Evolutionary conservation across 257 asterid genomes (phyloP).

Genomic region (Striga asiatica): DNA sequence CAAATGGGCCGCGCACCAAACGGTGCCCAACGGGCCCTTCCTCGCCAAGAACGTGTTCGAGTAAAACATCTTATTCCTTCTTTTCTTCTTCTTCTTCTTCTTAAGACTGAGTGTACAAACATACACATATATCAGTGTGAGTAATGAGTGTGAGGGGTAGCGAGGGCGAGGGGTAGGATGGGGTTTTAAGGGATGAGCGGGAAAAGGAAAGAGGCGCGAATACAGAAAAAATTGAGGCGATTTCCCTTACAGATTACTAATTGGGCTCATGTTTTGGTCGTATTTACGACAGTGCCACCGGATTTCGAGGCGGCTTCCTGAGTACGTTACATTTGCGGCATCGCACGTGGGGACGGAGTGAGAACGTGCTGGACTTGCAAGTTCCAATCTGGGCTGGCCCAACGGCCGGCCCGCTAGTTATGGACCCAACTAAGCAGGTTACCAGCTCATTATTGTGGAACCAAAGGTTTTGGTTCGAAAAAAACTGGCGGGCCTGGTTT

Average conservation of each 20-base stretch:
- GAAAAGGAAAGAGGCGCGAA: slow-evolving; percentile 36
- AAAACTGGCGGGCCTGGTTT: too few relatives aligned
- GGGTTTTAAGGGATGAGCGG: slow-evolving; percentile 21
- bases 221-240: slow-evolving; percentile 4
- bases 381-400: too few relatives aligned
- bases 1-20: slow-evolving; percentile 93
- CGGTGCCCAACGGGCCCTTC: slow-evolving; percentile 83
- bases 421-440: too few relatives aligned
- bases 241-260: not conserved
- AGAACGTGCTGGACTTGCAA: too few relatives aligned
- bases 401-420: too few relatives aligned
- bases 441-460: too few relatives aligned
- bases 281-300: slow-evolving; percentile 26
- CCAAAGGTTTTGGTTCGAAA: too few relatives aligned
- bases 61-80: slow-evolving; percentile 55
- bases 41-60: slow-evolving; percentile 72
- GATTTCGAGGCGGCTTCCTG: slow-evolving; percentile 6
- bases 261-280: not conserved
- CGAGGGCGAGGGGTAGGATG: not conserved
- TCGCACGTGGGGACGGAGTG: slow-evolving; percentile 5
- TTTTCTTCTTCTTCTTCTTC: slow-evolving; percentile 16
- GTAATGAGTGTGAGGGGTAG: not conserved
- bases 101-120: too few relatives aligned
- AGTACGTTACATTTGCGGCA: slow-evolving; percentile 12
- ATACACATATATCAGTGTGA: not conserved